Conservation (phyloP, 495 filamentous ascomycete species). For the Aspergillus leporis region DNA sequence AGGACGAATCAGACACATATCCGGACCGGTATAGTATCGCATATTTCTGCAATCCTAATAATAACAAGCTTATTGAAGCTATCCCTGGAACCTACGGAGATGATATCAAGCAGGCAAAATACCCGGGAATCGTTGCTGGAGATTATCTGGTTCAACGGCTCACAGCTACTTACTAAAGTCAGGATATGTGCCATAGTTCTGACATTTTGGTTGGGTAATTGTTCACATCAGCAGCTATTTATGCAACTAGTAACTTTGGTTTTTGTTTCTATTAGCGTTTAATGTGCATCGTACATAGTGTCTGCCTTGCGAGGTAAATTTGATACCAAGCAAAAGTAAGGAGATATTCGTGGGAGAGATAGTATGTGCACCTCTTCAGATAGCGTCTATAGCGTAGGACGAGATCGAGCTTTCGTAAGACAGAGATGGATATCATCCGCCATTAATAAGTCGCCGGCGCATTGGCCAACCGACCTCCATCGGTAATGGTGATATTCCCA, state of each 20-base stretch:
- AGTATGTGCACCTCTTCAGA: neutral
- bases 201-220: neutral
- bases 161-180: constrained; percentile 55
- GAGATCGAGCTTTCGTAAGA: constrained; percentile 32
- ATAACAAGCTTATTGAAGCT: constrained; percentile 73
- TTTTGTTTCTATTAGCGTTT: neutral
- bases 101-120: constrained; percentile 63
- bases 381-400: neutral
- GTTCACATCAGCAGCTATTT: neutral
- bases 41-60: constrained; percentile 94
- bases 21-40: constrained; percentile 54
- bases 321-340: neutral
- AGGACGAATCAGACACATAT: constrained; percentile 32
- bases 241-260: neutral
- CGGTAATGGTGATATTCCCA: constrained; percentile 55
- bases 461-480: constrained; percentile 57
- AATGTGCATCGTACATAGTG: neutral
- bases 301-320: neutral
- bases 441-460: constrained; percentile 47
- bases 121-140: constrained; percentile 72
- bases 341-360: too few species aligned
- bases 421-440: neutral
- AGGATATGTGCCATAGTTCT: neutral
- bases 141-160: constrained; percentile 83
- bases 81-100: constrained; percentile 81